phyloP scores from a whole-genome alignment of 1,284 basidiomycete genomes.

The Heliocybe sulcata region DNA sequence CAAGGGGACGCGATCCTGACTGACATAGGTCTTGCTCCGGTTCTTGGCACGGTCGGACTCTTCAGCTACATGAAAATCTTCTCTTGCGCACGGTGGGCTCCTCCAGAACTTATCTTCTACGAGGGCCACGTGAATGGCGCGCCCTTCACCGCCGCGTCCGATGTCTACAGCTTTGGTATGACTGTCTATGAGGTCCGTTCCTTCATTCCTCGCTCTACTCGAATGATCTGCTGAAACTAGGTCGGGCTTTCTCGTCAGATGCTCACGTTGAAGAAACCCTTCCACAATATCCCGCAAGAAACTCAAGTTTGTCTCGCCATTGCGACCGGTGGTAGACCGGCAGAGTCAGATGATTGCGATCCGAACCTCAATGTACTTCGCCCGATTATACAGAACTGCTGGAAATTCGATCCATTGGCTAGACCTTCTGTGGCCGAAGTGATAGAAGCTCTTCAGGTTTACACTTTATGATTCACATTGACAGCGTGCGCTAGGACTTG shows the following conservation, averaged over 20 bases:
- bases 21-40: not conserved
- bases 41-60: not conserved
- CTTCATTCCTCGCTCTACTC: not conserved
- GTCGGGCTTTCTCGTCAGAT: not conserved
- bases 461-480: not conserved
- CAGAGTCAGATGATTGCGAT: not conserved
- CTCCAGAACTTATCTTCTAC: not conserved
- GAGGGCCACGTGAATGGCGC: not conserved
- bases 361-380: not conserved
- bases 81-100: not conserved
- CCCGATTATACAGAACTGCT: not conserved
- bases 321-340: not conserved
- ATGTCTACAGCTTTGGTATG: not conserved
- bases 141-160: not conserved
- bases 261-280: not conserved
- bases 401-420: not conserved
- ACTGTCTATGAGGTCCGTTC: not conserved
- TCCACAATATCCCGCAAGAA: not conserved
- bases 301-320: not conserved
- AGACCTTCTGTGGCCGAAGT: not conserved
- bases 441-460: not conserved
- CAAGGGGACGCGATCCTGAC: not conserved
- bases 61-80: not conserved
- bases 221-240: not conserved
- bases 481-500: too few relatives aligned